Conservation (phyloP, 352 stramenopile species). For the Phytophthora macrochlamydospora region DNA sequence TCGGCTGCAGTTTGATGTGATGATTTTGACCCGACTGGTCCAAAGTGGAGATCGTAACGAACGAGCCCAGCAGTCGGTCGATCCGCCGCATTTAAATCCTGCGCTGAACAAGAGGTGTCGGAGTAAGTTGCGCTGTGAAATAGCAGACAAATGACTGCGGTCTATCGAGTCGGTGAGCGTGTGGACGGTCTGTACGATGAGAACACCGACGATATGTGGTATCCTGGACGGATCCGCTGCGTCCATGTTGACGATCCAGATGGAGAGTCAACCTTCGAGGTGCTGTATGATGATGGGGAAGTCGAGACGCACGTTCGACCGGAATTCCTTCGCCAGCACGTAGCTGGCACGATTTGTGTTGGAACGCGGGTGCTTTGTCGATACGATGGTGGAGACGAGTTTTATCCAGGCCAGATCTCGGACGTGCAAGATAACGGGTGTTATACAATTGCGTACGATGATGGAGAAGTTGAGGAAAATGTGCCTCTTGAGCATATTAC, state of each 20-base stretch:
- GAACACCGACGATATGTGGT: conserved; percentile 83
- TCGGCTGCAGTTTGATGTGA: background rate
- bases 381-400: conserved; percentile 73
- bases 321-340: conserved; percentile 56
- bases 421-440: conserved; percentile 65
- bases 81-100: no score
- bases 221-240: conserved; percentile 54
- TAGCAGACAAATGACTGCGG: conserved; percentile 13
- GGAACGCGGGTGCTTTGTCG: conserved; percentile 71
- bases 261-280: conserved; percentile 38
- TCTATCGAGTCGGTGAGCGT: conserved; percentile 53
- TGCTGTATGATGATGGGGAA: conserved; percentile 84
- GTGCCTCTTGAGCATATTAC: conserved; percentile 60
- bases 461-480: conserved; percentile 69
- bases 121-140: background rate
- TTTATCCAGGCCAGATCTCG: conserved; percentile 66
- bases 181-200: conserved; percentile 85
- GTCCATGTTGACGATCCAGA: conserved; percentile 27
- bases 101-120: no score
- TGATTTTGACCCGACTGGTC: background rate
- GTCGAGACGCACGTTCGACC: conserved; percentile 46
- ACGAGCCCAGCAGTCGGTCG: conserved; percentile 15
- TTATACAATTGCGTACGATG: conserved; percentile 85
- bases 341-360: conserved; percentile 70
- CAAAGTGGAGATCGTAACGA: conserved; percentile 26